Base-by-base conservation (phyloP, 352 stramenopile species). In the Globisporangium heterothallicum region DNA sequence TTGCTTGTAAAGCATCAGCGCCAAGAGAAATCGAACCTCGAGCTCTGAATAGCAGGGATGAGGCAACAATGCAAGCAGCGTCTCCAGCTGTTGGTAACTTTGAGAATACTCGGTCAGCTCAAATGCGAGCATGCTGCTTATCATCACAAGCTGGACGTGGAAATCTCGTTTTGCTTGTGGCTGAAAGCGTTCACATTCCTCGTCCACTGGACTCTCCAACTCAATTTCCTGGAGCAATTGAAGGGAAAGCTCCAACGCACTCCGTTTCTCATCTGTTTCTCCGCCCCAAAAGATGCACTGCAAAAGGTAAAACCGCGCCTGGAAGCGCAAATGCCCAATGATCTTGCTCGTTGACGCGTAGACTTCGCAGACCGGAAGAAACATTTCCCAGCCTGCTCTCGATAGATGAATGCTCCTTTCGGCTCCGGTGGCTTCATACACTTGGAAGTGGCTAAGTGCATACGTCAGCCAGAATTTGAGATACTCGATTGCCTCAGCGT, bases 391-490 rank as follows among this genome's bases (percentile, higher is more conserved):
- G 1, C 74, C 74, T 10, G 65, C 34, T 6, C 58, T 58, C 21
- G 78, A 66, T 25, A 71, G 70, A 6, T 55, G 49, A 14, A 86
- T 59, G 42, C 78, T 81, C 8, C 70, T 43, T 7, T 43, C 21
- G n/a, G 75, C 56, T 0, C 78, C 78, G 18, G 65, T 71, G 2
- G 68, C 69, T 40, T 88, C 70, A 42, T 74, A 88, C 8, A 70
- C 59, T 12, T 67, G 57, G 13, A 72, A 81, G 32, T 86, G 74
- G 26, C 70, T 74, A 13, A 78, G 53, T 6, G 70, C 72, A 44
- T 84, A 88, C 13, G 61, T 61, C 21, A 75, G 62, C 74, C 78
- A 88, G 26, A 88, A 85, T 38, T 61, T 26, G 14, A 83, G 61
- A 36, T 68, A 64, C 40, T 24, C 25, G 32, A 53, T 26, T 38